Evolutionary conservation across 805 yeast genomes (phyloP).

Genomic region (Kodamaea fukazawae): DNA sequence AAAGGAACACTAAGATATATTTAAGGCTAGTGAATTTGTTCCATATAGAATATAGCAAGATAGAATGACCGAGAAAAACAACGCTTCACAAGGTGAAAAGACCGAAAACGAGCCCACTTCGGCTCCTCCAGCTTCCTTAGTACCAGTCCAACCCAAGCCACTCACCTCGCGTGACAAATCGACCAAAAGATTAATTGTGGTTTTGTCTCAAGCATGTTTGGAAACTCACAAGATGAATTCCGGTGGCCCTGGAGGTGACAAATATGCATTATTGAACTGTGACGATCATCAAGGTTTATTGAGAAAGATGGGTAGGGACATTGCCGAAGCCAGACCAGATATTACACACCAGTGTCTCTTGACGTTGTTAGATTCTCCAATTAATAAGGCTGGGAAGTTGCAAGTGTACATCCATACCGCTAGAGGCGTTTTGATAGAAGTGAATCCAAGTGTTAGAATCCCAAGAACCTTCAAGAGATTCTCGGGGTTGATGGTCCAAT

Average conservation of each 20-base stretch:
- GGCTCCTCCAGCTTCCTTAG: conserved; percentile 60
- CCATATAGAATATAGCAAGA: background rate
- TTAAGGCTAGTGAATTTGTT: background rate
- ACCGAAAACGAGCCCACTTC: conserved; percentile 18
- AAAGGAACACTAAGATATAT: background rate
- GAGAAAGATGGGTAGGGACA: conserved; percentile 95
- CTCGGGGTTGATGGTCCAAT: conserved; percentile 96
- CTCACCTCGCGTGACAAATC: conserved; percentile 80
- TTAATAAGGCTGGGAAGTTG: conserved; percentile 93
- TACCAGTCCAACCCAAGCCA: conserved; percentile 83
- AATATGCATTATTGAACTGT: conserved; percentile 90
- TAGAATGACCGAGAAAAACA: conserved; percentile 9
- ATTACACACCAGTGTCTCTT: conserved; percentile 96
- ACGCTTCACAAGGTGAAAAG: conserved; percentile 19
- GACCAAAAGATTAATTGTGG: conserved; percentile 87
- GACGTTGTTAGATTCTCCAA: conserved; percentile 94
- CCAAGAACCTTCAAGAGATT: conserved; percentile 98
- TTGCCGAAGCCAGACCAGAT: conserved; percentile 98
- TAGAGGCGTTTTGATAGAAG: conserved; percentile 90
- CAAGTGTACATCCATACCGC: conserved; percentile 97
- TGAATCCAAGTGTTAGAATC: conserved; percentile 93
- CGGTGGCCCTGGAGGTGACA: conserved; percentile 74
- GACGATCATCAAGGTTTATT: conserved; percentile 97
- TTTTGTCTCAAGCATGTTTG: conserved; percentile 91
- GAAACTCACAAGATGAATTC: conserved; percentile 90